Conservation (phyloP, 2,329 filamentous ascomycete genomes). For the Cryphonectria parasitica region DNA sequence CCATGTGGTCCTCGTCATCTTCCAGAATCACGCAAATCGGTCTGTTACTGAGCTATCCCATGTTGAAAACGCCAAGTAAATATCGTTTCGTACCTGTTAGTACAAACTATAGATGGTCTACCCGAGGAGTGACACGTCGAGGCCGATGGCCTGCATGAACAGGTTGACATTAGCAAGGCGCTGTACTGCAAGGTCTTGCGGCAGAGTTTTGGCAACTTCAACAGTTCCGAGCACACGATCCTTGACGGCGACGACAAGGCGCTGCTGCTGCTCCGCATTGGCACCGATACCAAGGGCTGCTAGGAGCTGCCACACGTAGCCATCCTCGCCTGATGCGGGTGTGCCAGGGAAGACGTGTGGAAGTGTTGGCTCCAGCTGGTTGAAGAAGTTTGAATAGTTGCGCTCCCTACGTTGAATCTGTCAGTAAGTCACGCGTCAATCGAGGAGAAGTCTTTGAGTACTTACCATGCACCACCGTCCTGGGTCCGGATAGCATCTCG, state of each 20-base stretch:
- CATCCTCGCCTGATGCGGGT: conserved; percentile 88
- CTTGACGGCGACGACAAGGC: conserved; percentile 93
- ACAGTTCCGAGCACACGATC: conserved; percentile 98
- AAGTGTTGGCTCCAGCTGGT: conserved; percentile 80
- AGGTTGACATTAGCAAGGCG: conserved; percentile 92
- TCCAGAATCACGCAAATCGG: neutral
- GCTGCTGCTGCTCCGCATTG: conserved; percentile 91
- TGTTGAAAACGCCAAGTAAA: neutral
- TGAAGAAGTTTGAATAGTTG: conserved; percentile 86
- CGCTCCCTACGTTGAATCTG: conserved; percentile 57
- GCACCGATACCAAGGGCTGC: conserved; percentile 94
- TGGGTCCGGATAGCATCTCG: conserved; percentile 39
- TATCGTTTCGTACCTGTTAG: neutral
- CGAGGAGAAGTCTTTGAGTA: conserved; percentile 22
- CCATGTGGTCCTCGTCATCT: neutral
- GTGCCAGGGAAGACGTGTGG: conserved; percentile 87
- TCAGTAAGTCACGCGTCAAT: conserved; percentile 37
- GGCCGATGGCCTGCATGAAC: conserved; percentile 98
- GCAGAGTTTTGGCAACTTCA: conserved; percentile 83
- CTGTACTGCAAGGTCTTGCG: conserved; percentile 80
- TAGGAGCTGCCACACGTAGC: conserved; percentile 98
- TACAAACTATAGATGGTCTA: conserved; percentile 31
- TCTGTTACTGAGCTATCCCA: neutral
- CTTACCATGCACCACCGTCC: conserved; percentile 59
- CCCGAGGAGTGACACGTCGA: conserved; percentile 81